Evolutionary conservation across 2,329 filamentous ascomycete species (phyloP).

Genomic region (Colletotrichum incanum): DNA sequence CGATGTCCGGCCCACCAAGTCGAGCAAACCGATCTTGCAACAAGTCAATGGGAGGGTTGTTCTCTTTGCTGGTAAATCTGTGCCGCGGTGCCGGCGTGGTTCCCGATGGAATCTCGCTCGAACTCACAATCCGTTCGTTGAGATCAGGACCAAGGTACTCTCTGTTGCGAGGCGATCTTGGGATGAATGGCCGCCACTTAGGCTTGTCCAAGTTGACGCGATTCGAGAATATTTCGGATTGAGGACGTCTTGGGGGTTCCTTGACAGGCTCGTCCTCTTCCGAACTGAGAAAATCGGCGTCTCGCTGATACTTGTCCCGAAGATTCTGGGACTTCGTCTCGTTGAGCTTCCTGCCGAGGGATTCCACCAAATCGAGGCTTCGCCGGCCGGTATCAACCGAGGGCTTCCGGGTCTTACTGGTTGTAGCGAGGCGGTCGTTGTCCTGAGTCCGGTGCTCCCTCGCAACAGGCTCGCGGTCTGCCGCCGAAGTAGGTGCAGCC

Average conservation of each 20-base stretch:
- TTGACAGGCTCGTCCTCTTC: slow-evolving; percentile 32
- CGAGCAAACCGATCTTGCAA: slow-evolving; percentile 62
- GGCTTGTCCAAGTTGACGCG: slow-evolving; percentile 50
- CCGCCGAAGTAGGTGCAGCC: slow-evolving; percentile 1
- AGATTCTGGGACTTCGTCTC: slow-evolving; percentile 48
- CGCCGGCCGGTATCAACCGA: slow-evolving; percentile 24
- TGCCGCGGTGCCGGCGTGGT: slow-evolving; percentile 48
- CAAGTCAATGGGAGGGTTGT: slow-evolving; percentile 60
- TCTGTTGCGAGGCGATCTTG: slow-evolving; percentile 58
- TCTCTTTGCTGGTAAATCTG: slow-evolving; percentile 44
- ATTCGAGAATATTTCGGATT: slow-evolving; percentile 34
- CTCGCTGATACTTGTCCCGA: slow-evolving; percentile 55
- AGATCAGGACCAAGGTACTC: slow-evolving; percentile 55
- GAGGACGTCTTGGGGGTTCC: slow-evolving; percentile 19
- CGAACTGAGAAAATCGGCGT: slow-evolving; percentile 43
- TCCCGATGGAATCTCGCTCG: slow-evolving; percentile 47
- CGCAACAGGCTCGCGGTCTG: slow-evolving; percentile 26
- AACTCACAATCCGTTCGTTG: slow-evolving; percentile 50
- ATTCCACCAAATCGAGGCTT: slow-evolving; percentile 50
- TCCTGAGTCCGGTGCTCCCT: slow-evolving; percentile 22
- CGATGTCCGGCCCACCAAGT: slow-evolving; percentile 58
- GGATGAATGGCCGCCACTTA: slow-evolving; percentile 60
- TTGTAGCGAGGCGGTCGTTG: slow-evolving; percentile 18
- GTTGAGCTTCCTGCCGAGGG: slow-evolving; percentile 44
- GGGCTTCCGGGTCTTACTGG: slow-evolving; percentile 38